phyloP scores from a whole-genome alignment of 768 basidiomycete genomes.

The Inosperma sp. region DNA sequence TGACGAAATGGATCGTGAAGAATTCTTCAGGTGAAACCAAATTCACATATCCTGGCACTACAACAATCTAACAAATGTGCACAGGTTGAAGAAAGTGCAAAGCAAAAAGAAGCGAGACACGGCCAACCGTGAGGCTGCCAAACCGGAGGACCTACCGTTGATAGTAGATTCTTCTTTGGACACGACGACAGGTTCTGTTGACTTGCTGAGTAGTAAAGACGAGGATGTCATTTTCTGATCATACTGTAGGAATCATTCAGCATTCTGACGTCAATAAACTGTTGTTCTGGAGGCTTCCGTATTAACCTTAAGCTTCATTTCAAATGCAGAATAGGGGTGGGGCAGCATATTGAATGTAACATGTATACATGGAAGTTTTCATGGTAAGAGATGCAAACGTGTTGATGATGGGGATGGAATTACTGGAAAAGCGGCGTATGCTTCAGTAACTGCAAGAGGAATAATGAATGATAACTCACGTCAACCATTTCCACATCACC shows the following conservation, averaged over 20 bases:
- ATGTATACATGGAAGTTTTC: no score
- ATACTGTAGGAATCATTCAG: conserved; percentile 1
- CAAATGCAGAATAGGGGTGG: no score
- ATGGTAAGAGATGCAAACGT: no score
- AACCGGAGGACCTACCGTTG: conserved; percentile 25
- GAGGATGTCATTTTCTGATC: conserved; percentile 87
- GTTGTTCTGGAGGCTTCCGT: no score
- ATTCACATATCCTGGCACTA: background rate
- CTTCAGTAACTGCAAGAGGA: conserved; percentile 3
- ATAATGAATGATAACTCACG: conserved; percentile 42
- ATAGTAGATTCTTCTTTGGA: conserved; percentile 26
- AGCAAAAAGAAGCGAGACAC: conserved; percentile 92
- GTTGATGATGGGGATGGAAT: conserved; percentile 25
- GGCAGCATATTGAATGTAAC: no score
- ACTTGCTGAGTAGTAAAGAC: conserved; percentile 84
- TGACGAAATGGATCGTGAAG: conserved; percentile 98
- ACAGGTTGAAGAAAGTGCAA: conserved; percentile 92
- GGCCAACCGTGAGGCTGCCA: conserved; percentile 37
- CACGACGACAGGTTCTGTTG: conserved; percentile 31
- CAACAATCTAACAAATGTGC: background rate
- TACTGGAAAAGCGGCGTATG: conserved; percentile 34
- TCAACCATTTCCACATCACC: conserved; percentile 79
- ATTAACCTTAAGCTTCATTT: no score
- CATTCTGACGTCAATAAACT: no score
- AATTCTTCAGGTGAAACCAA: conserved; percentile 73